Conservation (phyloP, 2,329 filamentous ascomycete genomes). For the Massarina eburnea region DNA sequence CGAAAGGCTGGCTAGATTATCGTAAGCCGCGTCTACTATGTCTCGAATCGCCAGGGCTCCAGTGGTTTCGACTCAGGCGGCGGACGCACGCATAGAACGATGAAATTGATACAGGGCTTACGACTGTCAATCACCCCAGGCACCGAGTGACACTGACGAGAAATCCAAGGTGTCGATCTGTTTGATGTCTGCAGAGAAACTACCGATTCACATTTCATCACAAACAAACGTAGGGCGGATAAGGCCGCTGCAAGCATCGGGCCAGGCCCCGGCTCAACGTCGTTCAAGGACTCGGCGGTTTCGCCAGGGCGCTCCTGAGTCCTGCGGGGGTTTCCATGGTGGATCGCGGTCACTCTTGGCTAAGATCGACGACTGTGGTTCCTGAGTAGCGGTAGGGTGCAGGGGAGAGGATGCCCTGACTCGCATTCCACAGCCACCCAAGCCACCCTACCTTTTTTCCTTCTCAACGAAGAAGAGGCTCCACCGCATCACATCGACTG, state of each 20-base stretch:
- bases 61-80: slow-evolving; percentile 9
- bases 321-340: neutral
- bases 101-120: slow-evolving; percentile 7
- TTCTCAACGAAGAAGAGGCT: slow-evolving; percentile 16
- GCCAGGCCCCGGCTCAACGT: neutral
- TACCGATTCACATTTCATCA: slow-evolving; percentile 5
- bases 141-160: no score
- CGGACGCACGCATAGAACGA: slow-evolving; percentile 7
- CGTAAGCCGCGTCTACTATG: slow-evolving; percentile 11
- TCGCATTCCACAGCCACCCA: slow-evolving; percentile 28
- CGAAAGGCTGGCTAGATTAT: slow-evolving; percentile 14
- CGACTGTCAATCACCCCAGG: slow-evolving; percentile 9
- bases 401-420: slow-evolving; percentile 20
- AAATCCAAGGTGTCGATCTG: slow-evolving; percentile 5
- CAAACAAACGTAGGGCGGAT: slow-evolving; percentile 15
- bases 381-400: slow-evolving; percentile 4
- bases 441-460: slow-evolving; percentile 19
- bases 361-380: slow-evolving; percentile 5
- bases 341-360: slow-evolving; percentile 1
- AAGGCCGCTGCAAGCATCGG: slow-evolving; percentile 5
- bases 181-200: slow-evolving; percentile 3
- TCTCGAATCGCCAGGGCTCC: slow-evolving; percentile 1
- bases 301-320: slow-evolving; percentile 1
- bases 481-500: slow-evolving; percentile 25
- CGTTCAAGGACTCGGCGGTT: slow-evolving; percentile 2